Evolutionary conservation across 345 rosid species (phyloP).

Genomic region (Euphorbia peplus): DNA sequence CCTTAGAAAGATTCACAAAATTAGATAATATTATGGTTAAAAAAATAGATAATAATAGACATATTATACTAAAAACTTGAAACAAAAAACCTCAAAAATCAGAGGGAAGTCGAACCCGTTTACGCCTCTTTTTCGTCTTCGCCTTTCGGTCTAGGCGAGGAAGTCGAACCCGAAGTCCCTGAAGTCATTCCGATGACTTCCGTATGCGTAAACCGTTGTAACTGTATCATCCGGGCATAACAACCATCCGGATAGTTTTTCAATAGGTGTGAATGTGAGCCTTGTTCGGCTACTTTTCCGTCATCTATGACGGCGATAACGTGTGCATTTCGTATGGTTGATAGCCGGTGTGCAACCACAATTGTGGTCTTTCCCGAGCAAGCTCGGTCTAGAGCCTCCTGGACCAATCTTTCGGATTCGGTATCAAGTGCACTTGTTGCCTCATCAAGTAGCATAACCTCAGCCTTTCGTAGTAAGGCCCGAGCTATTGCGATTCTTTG

Average conservation of each 20-base stretch:
- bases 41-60: constrained; percentile 32
- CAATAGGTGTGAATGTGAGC: constrained; percentile 77
- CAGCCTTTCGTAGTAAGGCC: constrained; percentile 80
- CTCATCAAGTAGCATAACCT: constrained; percentile 86
- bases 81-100: constrained; percentile 35
- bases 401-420: constrained; percentile 91
- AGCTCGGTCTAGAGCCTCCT: constrained; percentile 90
- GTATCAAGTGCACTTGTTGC: constrained; percentile 96
- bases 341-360: constrained; percentile 81
- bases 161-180: constrained; percentile 77
- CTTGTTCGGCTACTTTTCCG: constrained; percentile 92
- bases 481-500: constrained; percentile 86
- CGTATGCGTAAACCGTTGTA: constrained; percentile 84
- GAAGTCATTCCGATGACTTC: constrained; percentile 84
- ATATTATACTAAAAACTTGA: constrained; percentile 45
- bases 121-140: constrained; percentile 52
- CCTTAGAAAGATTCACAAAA: constrained; percentile 33
- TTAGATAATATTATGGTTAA: constrained; percentile 21
- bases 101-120: constrained; percentile 9
- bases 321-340: constrained; percentile 86
- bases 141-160: constrained; percentile 60
- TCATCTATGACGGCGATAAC: constrained; percentile 87
- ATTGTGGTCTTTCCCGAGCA: constrained; percentile 89
- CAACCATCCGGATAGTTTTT: constrained; percentile 83
- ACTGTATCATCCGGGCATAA: constrained; percentile 89